Conservation (phyloP, 768 basidiomycete species). For the Podaxis sp. region DNA sequence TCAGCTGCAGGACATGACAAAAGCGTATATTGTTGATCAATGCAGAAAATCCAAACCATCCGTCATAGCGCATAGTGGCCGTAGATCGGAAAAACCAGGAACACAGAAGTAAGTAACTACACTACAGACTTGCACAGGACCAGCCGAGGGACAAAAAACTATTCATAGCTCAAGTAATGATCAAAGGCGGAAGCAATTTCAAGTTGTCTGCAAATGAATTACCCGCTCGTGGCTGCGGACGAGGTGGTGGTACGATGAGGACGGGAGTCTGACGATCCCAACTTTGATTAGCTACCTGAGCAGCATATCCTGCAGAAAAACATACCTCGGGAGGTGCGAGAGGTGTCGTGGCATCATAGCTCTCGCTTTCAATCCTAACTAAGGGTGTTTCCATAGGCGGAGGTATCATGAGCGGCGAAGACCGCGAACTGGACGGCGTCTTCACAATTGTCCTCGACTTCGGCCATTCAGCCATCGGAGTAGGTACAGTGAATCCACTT, state of each 20-base stretch:
- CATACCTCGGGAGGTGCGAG: constrained; percentile 48
- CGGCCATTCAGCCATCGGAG: constrained; percentile 26
- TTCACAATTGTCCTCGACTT: constrained; percentile 13
- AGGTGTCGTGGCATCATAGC: constrained; percentile 41
- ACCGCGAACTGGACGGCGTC: constrained; percentile 1
- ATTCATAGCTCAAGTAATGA: constrained; percentile 23
- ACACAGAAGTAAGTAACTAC: neutral
- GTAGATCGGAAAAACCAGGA: neutral
- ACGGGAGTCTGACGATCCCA: constrained; percentile 32
- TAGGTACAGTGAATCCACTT: constrained; percentile 24
- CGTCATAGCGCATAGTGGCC: neutral
- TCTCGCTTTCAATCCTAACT: constrained; percentile 24
- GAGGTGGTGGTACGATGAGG: constrained; percentile 39
- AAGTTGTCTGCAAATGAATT: constrained; percentile 24
- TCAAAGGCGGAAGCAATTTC: constrained; percentile 29
- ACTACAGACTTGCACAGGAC: neutral
- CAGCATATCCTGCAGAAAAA: constrained; percentile 9
- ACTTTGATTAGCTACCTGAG: neutral
- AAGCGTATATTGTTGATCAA: neutral
- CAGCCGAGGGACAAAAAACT: constrained; percentile 1
- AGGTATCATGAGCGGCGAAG: constrained; percentile 11
- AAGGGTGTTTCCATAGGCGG: constrained; percentile 12
- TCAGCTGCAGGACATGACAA: neutral
- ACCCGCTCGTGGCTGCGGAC: constrained; percentile 20
- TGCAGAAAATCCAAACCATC: neutral